Percentiles rank a stretch among this genome's conserved stretches.
phyloP scores from a whole-genome alignment of 495 filamentous ascomycete genomes.

The Sordaria brevicollis region DNA sequence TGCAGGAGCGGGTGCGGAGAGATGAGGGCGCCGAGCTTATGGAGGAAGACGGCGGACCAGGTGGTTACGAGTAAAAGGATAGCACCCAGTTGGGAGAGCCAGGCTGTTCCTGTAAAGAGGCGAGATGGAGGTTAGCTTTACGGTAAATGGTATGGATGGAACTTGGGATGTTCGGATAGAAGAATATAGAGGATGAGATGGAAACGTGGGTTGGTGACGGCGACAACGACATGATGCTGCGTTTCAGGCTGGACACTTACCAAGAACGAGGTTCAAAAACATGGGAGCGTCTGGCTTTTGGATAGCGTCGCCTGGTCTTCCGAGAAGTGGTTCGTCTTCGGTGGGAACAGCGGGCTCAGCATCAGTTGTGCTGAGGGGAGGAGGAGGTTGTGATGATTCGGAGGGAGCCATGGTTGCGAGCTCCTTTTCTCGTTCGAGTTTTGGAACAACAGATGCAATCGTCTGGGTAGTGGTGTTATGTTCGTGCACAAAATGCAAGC shows the following conservation, averaged over 20 bases:
- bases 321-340: constrained; percentile 73
- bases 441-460: not conserved
- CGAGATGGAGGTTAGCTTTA: constrained; percentile 25
- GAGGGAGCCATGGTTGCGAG: constrained; percentile 2
- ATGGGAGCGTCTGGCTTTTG: constrained; percentile 55
- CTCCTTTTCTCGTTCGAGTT: not conserved
- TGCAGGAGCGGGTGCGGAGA: constrained; percentile 83
- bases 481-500: not conserved
- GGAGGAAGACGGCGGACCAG: constrained; percentile 62
- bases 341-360: constrained; percentile 2
- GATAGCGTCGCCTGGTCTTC: constrained; percentile 57
- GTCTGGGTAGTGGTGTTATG: not conserved
- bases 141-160: no score
- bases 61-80: constrained; percentile 58
- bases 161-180: not conserved
- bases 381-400: not conserved
- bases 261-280: constrained; percentile 63
- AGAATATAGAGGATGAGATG: not conserved
- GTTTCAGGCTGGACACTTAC: constrained; percentile 35
- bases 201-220: not conserved
- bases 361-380: not conserved
- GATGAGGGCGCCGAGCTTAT: constrained; percentile 58
- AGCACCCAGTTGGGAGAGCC: constrained; percentile 25
- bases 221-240: not conserved
- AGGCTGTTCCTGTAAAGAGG: constrained; percentile 30